Evolutionary conservation across 192 early-diverging fungal genomes (phyloP).

Genomic region (Coemansia sp.): DNA sequence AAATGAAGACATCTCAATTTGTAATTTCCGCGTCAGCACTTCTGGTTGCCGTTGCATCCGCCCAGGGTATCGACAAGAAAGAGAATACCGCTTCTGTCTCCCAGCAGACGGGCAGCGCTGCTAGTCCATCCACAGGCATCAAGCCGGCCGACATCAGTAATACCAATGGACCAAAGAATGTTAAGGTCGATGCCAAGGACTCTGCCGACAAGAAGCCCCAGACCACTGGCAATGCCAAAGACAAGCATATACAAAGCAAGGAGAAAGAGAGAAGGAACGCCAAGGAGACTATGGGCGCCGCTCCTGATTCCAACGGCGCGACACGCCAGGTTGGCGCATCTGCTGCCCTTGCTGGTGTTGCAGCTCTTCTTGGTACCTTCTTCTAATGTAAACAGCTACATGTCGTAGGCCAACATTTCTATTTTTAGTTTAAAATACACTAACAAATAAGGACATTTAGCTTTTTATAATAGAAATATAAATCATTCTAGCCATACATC

Average conservation of each 20-base stretch:
- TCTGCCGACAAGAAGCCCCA: conserved; percentile 6
- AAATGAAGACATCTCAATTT: conserved; percentile 50
- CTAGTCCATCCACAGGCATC: conserved; percentile 12
- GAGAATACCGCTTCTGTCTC: conserved; percentile 2
- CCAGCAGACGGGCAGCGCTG: conserved; percentile 1
- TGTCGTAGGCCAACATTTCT: neutral
- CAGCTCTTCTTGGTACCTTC: conserved; percentile 34
- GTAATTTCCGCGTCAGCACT: conserved; percentile 22
- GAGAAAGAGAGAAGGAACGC: conserved; percentile 27
- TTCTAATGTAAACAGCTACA: conserved; percentile 20
- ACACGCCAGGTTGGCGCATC: conserved; percentile 44
- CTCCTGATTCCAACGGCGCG: conserved; percentile 36
- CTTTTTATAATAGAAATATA: neutral
- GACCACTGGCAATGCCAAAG: conserved; percentile 18
- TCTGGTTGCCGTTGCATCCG: conserved; percentile 37
- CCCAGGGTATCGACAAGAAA: conserved; percentile 25
- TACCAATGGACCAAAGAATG: conserved; percentile 15
- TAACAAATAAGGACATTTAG: neutral
- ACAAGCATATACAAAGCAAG: conserved; percentile 23
- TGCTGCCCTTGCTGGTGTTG: conserved; percentile 41
- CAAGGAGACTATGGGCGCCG: conserved; percentile 25
- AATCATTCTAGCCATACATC: neutral
- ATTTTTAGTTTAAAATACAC: conserved; percentile 1
- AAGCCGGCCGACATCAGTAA: conserved; percentile 3
- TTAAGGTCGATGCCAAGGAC: conserved; percentile 15